Conservation (phyloP, 1,284 basidiomycete species). For the Exobasidium rhododendri region DNA sequence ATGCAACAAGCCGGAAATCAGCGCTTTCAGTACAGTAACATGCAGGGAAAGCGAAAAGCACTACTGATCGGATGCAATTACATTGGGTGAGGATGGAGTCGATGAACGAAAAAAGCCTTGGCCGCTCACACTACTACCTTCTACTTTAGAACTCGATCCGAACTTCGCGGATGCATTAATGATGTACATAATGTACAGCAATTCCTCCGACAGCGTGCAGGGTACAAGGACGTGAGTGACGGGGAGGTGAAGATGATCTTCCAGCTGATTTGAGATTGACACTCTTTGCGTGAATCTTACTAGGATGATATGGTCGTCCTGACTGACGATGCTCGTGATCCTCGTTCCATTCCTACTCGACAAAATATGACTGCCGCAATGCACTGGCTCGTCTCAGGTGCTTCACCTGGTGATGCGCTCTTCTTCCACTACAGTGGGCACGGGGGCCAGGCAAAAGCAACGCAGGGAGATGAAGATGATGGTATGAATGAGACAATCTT, state of each 20-base stretch:
- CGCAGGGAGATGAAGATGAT: slow-evolving; percentile 53
- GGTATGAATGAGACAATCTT: slow-evolving; percentile 55
- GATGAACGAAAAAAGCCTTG: background rate
- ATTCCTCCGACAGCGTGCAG: slow-evolving; percentile 47
- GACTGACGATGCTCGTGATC: slow-evolving; percentile 45
- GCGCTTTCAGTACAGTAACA: slow-evolving; percentile 50
- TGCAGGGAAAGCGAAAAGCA: slow-evolving; percentile 53
- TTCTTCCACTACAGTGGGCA: slow-evolving; percentile 54
- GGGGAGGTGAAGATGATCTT: no score
- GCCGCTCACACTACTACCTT: no score
- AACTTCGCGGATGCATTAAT: slow-evolving; percentile 53
- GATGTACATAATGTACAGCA: slow-evolving; percentile 51
- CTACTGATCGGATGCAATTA: slow-evolving; percentile 55
- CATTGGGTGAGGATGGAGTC: slow-evolving; percentile 24
- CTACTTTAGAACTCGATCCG: slow-evolving; percentile 27
- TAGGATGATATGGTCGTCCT: slow-evolving; percentile 52
- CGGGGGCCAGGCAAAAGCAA: slow-evolving; percentile 51
- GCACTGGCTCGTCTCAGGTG: slow-evolving; percentile 52
- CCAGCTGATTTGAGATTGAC: no score
- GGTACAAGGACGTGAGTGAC: slow-evolving; percentile 13
- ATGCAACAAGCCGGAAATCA: slow-evolving; percentile 39
- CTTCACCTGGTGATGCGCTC: slow-evolving; percentile 49
- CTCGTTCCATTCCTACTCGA: slow-evolving; percentile 49
- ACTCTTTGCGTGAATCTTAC: no score
- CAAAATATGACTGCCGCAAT: slow-evolving; percentile 54